Conservation (phyloP, 192 early-diverging fungal species). For the Funneliformis mosseae region DNA sequence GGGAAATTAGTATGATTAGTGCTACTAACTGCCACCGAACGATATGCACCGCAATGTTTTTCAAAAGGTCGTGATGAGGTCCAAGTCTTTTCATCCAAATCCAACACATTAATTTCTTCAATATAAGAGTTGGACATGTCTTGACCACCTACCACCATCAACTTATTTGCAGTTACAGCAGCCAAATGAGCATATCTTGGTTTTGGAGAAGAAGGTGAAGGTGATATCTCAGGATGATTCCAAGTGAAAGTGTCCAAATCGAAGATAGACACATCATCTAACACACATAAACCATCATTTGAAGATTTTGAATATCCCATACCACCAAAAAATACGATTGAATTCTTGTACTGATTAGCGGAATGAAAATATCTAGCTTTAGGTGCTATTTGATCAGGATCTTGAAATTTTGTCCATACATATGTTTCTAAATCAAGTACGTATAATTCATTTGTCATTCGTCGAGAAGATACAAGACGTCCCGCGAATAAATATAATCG, state of each 20-base stretch:
- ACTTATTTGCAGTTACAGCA: slow-evolving; percentile 62
- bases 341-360: slow-evolving; percentile 68
- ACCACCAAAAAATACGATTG: slow-evolving; percentile 75
- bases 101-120: slow-evolving; percentile 78
- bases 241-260: slow-evolving; percentile 71
- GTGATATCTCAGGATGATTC: slow-evolving; percentile 51
- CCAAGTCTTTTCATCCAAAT: slow-evolving; percentile 70
- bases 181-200: slow-evolving; percentile 80
- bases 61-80: slow-evolving; percentile 66
- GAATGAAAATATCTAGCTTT: slow-evolving; percentile 77
- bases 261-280: slow-evolving; percentile 71
- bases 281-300: slow-evolving; percentile 61
- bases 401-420: slow-evolving; percentile 54
- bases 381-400: slow-evolving; percentile 46
- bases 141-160: slow-evolving; percentile 77
- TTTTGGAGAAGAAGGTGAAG: slow-evolving; percentile 57
- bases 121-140: slow-evolving; percentile 77
- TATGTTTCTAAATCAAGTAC: slow-evolving; percentile 66
- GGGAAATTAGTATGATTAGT: slow-evolving; percentile 48
- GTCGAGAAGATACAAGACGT: slow-evolving; percentile 65
- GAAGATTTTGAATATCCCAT: slow-evolving; percentile 68
- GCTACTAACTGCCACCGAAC: slow-evolving; percentile 70
- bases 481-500: slow-evolving; percentile 74
- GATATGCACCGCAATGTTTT: slow-evolving; percentile 77
- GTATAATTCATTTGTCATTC: slow-evolving; percentile 73